Conservation (phyloP, 352 stramenopile genomes). For the Phytophthora litchii region DNA sequence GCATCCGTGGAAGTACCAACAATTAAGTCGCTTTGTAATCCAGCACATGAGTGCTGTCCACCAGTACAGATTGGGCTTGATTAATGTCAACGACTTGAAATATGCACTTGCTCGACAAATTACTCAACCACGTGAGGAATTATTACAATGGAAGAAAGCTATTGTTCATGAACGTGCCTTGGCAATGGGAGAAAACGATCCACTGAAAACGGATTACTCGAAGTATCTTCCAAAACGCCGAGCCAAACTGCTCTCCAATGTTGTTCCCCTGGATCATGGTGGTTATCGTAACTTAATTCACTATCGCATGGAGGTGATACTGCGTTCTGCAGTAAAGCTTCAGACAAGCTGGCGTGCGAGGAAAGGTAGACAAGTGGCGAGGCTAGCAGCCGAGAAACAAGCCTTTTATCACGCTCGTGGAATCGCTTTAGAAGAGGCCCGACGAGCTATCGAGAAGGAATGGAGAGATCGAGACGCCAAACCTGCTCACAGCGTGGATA, state of each 20-base stretch:
- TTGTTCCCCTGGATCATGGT: slow-evolving; percentile 89
- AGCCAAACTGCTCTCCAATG: slow-evolving; percentile 78
- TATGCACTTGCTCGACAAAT: slow-evolving; percentile 68
- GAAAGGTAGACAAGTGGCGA: slow-evolving; percentile 70
- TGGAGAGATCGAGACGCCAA: slow-evolving; percentile 80
- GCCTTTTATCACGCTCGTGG: slow-evolving; percentile 90
- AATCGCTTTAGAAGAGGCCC: slow-evolving; percentile 72
- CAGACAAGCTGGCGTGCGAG: slow-evolving; percentile 85
- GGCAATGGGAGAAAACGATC: slow-evolving; percentile 91
- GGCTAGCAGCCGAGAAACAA: slow-evolving; percentile 80
- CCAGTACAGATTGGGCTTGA: slow-evolving; percentile 88
- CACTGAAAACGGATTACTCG: slow-evolving; percentile 92
- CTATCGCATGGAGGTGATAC: slow-evolving; percentile 73
- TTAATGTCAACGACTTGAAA: slow-evolving; percentile 91
- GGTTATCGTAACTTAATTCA: slow-evolving; percentile 87
- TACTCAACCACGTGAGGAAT: slow-evolving; percentile 49
- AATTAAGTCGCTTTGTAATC: slow-evolving; percentile 83
- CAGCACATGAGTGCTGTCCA: slow-evolving; percentile 87
- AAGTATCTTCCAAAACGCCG: slow-evolving; percentile 86
- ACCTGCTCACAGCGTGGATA: slow-evolving; percentile 75
- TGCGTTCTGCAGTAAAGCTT: slow-evolving; percentile 75
- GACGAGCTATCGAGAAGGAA: slow-evolving; percentile 62
- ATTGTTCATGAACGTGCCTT: slow-evolving; percentile 89
- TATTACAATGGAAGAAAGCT: slow-evolving; percentile 73
- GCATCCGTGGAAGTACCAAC: slow-evolving; percentile 75